Evolutionary conservation across 129 eudicot species (phyloP), one percentile per base, ranked within the genome.

Genomic region (Escallonia rubra): DNA sequence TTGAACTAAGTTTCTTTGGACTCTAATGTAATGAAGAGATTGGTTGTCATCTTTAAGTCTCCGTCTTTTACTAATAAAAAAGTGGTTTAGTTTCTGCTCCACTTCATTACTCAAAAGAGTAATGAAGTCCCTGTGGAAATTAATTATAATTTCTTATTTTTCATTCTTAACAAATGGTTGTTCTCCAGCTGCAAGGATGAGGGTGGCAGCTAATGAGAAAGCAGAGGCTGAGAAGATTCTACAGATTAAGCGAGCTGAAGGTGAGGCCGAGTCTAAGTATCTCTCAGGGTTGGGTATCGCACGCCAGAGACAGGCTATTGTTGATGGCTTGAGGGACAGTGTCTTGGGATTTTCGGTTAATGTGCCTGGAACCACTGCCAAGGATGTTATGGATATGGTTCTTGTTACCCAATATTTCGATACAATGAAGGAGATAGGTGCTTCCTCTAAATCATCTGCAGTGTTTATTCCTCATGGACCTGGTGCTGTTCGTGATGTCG

Each of bases 381-480:
- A 83, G 77, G 96, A 89, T 66, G 96, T 89, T 1, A 89, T 89
- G 96, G 96, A 89, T 69, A 89, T 89, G 96, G 94, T 89, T 34
- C 86, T 89, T 0, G 96, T 89, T 12, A 89, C 96, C 39, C 96
- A 89, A 57, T 89, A 89, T 56, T 89, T 89, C 45, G 96, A 89
- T 68, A 89, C 96, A 42, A 89, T 89, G 96, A 89, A 86, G 64
- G 96, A 86, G 46, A 89, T 89, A 7, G 96, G 96, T 44, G 90
- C 96, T 45, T 10, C 87, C 60, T 83, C 93, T 41, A 89, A 89
- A 65, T 85, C 96, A 7, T 85, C 96, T 42, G 85, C 92, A 41
- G 92, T 89, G 10, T 89, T 89, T 79, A 85, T 89, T 12, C 96
- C 96, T 11, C 96, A 89, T 47, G 96, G 96, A n/a, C 96, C 96